Percentiles rank a stretch among this genome's conserved stretches.
phyloP scores from a whole-genome alignment of 2,329 filamentous ascomycete genomes.

The Paraconiothyrium sp. region DNA sequence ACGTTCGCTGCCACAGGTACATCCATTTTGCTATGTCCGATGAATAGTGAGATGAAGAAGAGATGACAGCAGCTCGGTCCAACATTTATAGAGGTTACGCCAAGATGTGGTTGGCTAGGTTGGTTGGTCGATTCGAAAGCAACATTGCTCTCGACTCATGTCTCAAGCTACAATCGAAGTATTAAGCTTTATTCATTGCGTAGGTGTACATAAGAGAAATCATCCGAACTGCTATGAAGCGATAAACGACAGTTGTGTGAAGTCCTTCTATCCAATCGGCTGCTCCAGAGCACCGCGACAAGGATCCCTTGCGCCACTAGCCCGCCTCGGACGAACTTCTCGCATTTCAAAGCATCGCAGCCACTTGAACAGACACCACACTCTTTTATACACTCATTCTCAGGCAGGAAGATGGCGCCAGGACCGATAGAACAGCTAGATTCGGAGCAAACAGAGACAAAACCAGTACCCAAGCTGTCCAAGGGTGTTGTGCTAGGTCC shows the following conservation, averaged over 20 bases:
- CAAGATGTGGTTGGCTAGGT: not conserved
- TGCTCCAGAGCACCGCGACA: constrained; percentile 7
- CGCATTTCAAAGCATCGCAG: constrained; percentile 22
- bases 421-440: constrained; percentile 32
- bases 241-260: not conserved
- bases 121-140: constrained; percentile 5
- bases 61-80: not conserved
- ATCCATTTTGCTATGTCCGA: constrained; percentile 57
- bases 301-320: constrained; percentile 14
- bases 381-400: constrained; percentile 10
- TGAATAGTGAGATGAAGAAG: constrained; percentile 14
- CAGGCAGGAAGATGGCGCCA: constrained; percentile 32
- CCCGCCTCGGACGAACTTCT: constrained; percentile 13
- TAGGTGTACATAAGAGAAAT: not conserved
- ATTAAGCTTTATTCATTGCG: not conserved
- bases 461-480: constrained; percentile 64
- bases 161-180: not conserved
- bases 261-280: constrained; percentile 7
- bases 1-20: constrained; percentile 65
- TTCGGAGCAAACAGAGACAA: constrained; percentile 37
- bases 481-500: constrained; percentile 79
- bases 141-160: not conserved
- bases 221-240: not conserved
- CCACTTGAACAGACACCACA: constrained; percentile 4
- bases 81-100: not conserved